phyloP scores from a whole-genome alignment of 225 moss, liverwort and hornwort genomes.

The Antitrichia curtipendula region DNA sequence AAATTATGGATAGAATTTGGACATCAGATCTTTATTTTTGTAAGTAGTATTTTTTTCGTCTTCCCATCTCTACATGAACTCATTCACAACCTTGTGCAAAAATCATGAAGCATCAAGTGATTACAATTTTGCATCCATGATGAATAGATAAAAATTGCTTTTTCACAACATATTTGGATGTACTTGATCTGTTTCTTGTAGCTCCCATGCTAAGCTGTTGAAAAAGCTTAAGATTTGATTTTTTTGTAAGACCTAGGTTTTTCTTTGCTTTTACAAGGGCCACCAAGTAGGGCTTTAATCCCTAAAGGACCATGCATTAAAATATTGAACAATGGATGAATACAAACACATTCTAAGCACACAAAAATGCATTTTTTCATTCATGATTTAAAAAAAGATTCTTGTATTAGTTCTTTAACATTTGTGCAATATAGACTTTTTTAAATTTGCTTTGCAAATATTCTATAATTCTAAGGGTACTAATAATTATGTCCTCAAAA shows the following conservation, averaged over 20 bases:
- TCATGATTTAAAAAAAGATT: no score
- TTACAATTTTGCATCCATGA: accelerated
- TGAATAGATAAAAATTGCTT: not conserved
- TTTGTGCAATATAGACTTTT: no score
- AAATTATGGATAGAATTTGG: not conserved
- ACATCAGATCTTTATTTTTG: not conserved
- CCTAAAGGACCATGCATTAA: no score
- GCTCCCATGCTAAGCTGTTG: accelerated
- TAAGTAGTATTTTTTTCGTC: accelerated
- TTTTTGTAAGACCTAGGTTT: not conserved
- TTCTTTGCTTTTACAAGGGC: accelerated
- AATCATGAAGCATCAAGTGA: not conserved
- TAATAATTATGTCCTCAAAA: no score
- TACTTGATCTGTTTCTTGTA: not conserved
- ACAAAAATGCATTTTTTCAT: no score
- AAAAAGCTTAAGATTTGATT: not conserved
- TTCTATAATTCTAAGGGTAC: no score
- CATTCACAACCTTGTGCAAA: not conserved
- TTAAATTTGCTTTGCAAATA: no score
- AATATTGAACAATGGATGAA: no score
- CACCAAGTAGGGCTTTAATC: no score
- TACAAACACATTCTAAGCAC: no score
- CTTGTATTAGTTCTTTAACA: no score
- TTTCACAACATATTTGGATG: not conserved
- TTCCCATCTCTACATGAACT: not conserved